phyloP scores from a whole-genome alignment of 2,329 filamentous ascomycete species.

The Hymenoscyphus albidus region DNA sequence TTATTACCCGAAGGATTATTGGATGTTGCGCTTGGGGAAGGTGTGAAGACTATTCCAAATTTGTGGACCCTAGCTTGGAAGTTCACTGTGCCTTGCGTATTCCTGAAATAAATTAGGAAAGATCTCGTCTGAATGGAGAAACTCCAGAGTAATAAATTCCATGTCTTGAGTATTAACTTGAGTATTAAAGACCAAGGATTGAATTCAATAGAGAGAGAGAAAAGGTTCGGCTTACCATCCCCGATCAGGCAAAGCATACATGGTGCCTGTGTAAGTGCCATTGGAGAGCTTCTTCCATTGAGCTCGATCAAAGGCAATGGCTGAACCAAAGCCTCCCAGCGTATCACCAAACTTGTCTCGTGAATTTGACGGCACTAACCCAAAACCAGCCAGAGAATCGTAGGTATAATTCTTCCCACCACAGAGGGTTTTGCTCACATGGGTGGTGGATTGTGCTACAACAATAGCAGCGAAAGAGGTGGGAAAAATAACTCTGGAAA shows the following conservation, averaged over 20 bases:
- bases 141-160: not conserved
- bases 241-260: slow-evolving; percentile 63
- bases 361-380: slow-evolving; percentile 53
- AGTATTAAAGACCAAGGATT: not conserved
- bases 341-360: slow-evolving; percentile 68
- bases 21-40: slow-evolving; percentile 47
- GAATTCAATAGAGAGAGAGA: not conserved
- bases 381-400: slow-evolving; percentile 63
- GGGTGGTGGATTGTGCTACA: slow-evolving; percentile 6
- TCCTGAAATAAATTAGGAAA: slow-evolving; percentile 41
- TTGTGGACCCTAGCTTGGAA: slow-evolving; percentile 67
- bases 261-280: slow-evolving; percentile 52
- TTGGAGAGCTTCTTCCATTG: slow-evolving; percentile 53
- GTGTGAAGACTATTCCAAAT: slow-evolving; percentile 56
- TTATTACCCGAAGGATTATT: slow-evolving; percentile 55
- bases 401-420: slow-evolving; percentile 63
- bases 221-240: slow-evolving; percentile 50
- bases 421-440: slow-evolving; percentile 25
- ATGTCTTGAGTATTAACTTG: not conserved
- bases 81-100: slow-evolving; percentile 67
- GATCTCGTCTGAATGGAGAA: not conserved
- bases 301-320: slow-evolving; percentile 57
- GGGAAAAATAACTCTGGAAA: not conserved
- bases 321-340: slow-evolving; percentile 62
- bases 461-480: slow-evolving; percentile 9